Percentiles rank a stretch among this genome's conserved stretches.
These are phyloP conservation scores for Plasmodium coatneyi DNA, from an alignment of 169 alveolate species.

Conservation along the genomic window DNA sequence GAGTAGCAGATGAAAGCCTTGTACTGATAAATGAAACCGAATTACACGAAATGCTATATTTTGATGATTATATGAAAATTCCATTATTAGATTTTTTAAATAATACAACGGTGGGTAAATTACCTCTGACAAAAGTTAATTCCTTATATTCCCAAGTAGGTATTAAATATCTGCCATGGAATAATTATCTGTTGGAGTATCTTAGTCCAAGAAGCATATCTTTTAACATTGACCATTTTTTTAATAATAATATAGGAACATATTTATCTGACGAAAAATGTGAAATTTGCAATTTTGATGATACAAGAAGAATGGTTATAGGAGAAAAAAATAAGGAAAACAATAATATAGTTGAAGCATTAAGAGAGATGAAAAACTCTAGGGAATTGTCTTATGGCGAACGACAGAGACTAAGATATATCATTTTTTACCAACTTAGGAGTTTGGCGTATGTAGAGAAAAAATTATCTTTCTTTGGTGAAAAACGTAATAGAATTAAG, in stretches of 20 bases:
- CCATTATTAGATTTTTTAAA: conserved; percentile 2
- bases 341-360: neutral
- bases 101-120: neutral
- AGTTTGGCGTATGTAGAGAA: neutral
- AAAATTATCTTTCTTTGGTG: neutral
- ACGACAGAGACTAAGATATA: neutral
- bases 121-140: neutral
- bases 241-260: neutral
- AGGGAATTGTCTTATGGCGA: neutral
- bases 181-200: neutral
- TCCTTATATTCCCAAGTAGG: neutral
- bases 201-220: neutral
- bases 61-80: neutral
- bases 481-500: neutral
- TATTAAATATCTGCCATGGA: neutral
- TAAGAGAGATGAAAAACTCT: neutral
- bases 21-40: neutral
- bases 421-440: neutral
- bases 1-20: neutral
- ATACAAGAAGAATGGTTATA: neutral
- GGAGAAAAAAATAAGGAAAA: neutral
- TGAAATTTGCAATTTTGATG: conserved; percentile 12
- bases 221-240: neutral
- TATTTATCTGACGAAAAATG: neutral
- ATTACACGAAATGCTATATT: neutral